Evolutionary conservation across 208 protist species (phyloP).

Genomic region (Leishmania arabica): DNA sequence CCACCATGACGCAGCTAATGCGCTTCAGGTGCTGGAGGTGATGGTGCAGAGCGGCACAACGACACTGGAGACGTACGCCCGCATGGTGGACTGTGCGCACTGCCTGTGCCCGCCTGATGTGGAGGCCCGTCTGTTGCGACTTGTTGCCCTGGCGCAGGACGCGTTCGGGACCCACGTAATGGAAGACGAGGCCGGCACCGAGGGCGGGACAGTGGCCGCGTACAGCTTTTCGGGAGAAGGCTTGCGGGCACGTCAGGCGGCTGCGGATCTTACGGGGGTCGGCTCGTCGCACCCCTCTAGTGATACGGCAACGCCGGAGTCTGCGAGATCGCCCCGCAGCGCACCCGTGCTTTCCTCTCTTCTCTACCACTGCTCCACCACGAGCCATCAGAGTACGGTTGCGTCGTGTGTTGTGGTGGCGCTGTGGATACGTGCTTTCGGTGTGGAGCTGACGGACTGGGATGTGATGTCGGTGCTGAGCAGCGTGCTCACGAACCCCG

Average conservation of each 20-base stretch:
- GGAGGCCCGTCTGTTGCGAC: conserved; percentile 46
- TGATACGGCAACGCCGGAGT: not conserved
- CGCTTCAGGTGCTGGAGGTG: conserved; percentile 77
- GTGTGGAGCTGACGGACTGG: conserved; percentile 72
- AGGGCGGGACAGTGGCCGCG: conserved; percentile 40
- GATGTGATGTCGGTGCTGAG: conserved; percentile 62
- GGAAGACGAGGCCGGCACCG: conserved; percentile 33
- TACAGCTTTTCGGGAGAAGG: conserved; percentile 33
- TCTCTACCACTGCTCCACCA: conserved; percentile 72
- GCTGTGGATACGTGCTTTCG: conserved; percentile 80
- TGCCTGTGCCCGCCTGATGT: conserved; percentile 55
- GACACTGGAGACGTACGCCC: conserved; percentile 71
- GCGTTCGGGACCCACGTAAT: conserved; percentile 53
- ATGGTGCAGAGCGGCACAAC: conserved; percentile 60
- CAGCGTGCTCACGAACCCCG: conserved; percentile 42
- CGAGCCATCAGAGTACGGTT: conserved; percentile 29
- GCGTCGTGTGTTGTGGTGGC: conserved; percentile 56
- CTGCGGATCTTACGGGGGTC: not conserved
- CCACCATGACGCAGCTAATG: conserved; percentile 63
- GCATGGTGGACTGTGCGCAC: conserved; percentile 75
- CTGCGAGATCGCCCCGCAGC: conserved; percentile 2
- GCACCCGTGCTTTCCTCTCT: conserved; percentile 72
- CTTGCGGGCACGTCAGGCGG: conserved; percentile 10
- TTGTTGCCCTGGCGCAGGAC: conserved; percentile 49
- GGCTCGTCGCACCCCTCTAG: conserved; percentile 7